Conservation (phyloP, 2,329 filamentous ascomycete species). For the Pseudogymnoascus destructans region DNA sequence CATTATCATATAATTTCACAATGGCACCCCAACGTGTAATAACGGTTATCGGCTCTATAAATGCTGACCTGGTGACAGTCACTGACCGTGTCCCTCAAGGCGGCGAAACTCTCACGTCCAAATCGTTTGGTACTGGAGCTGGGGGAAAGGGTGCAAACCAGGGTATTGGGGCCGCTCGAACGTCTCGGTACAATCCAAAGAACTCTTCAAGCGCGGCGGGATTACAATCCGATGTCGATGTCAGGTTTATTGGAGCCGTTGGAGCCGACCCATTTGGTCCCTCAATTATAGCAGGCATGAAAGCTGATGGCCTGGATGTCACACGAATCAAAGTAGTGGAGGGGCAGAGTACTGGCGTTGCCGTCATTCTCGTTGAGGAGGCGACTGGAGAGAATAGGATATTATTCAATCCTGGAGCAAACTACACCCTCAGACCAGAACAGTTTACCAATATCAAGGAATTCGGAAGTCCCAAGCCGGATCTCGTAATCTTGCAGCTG, state of each 20-base stretch:
- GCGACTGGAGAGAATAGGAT: conserved; percentile 65
- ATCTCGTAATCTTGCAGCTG: conserved; percentile 64
- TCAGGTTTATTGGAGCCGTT: conserved; percentile 64
- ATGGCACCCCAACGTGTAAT: conserved; percentile 35
- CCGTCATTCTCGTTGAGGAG: conserved; percentile 64
- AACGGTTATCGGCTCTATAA: conserved; percentile 81
- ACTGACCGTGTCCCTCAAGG: conserved; percentile 70
- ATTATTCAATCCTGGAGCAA: conserved; percentile 59
- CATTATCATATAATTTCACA: conserved; percentile 10
- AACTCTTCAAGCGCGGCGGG: conserved; percentile 14
- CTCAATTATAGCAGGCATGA: conserved; percentile 44
- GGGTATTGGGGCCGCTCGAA: conserved; percentile 74
- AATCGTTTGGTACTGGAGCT: conserved; percentile 63
- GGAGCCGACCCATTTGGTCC: conserved; percentile 55
- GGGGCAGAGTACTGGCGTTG: conserved; percentile 50
- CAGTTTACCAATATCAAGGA: conserved; percentile 28
- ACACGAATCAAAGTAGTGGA: conserved; percentile 35
- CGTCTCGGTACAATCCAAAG: conserved; percentile 45
- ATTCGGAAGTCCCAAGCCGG: conserved; percentile 34
- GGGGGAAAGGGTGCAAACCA: conserved; percentile 96
- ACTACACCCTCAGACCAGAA: conserved; percentile 35
- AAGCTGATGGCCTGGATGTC: conserved; percentile 48
- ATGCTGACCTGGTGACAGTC: conserved; percentile 83
- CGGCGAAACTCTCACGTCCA: conserved; percentile 78
- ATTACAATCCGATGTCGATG: conserved; percentile 27